Conservation (phyloP, 371 early-diverging fungal species). For the Mortierella sp. region DNA sequence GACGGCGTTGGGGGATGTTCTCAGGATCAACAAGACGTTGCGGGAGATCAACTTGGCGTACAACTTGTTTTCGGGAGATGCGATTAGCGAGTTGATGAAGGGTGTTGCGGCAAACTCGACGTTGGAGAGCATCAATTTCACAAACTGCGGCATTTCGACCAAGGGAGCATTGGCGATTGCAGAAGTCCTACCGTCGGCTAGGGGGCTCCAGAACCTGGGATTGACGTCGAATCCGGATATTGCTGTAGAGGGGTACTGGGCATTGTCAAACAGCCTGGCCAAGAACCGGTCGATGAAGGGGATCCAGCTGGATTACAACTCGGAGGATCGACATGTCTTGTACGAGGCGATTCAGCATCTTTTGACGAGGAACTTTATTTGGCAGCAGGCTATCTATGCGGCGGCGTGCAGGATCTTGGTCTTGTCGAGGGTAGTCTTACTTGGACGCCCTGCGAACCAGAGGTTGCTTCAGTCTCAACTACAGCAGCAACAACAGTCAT, state of each 20-base stretch:
- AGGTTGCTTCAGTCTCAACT: slow-evolving; percentile 4
- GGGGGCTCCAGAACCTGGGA: slow-evolving; percentile 52
- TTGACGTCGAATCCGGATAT: slow-evolving; percentile 51
- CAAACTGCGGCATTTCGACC: slow-evolving; percentile 52
- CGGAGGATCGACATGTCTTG: slow-evolving; percentile 50
- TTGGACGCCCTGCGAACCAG: slow-evolving; percentile 26
- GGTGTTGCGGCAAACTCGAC: slow-evolving; percentile 51
- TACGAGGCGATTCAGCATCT: slow-evolving; percentile 55
- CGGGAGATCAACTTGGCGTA: slow-evolving; percentile 54
- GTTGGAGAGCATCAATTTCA: slow-evolving; percentile 53
- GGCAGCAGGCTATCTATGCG: slow-evolving; percentile 48
- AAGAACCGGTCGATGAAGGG: slow-evolving; percentile 55
- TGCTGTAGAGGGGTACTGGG: slow-evolving; percentile 55
- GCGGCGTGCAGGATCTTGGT: slow-evolving; percentile 48
- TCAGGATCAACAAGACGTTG: slow-evolving; percentile 28
- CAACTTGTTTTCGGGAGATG: slow-evolving; percentile 35
- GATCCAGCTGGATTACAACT: slow-evolving; percentile 59
- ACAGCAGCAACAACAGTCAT: slow-evolving; percentile 17
- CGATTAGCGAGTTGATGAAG: slow-evolving; percentile 36
- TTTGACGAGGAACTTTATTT: slow-evolving; percentile 55
- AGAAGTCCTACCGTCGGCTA: slow-evolving; percentile 38
- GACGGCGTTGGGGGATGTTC: slow-evolving; percentile 39
- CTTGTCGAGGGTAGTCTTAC: slow-evolving; percentile 46
- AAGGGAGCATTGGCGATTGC: slow-evolving; percentile 49
- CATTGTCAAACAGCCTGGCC: slow-evolving; percentile 36